Evolutionary conservation across 140 eudicot species (phyloP), one percentile per base, ranked within the genome.

Genomic region (Senecio squalidus): DNA sequence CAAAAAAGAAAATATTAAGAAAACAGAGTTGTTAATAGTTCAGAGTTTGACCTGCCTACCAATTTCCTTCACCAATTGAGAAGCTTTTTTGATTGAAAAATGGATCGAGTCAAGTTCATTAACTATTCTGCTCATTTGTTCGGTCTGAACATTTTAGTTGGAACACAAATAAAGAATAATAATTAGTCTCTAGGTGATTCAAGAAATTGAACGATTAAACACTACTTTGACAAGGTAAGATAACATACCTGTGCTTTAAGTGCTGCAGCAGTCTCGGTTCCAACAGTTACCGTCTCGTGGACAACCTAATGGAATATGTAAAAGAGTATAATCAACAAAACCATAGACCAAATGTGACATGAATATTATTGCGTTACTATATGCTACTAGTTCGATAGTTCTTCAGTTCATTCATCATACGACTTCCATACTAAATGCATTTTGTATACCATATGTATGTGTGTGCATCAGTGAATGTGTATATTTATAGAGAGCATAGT

Each of bases 31-130:
- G 76, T 27, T 53, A 55, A 55, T 6, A 75, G 75, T 78, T 69
- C 30, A 57, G 82, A 83, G 66, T 73, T 68, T 79, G 72, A 91
- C 98, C 98, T 91, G 98, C 85, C 98, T 84, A 82, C 98, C 98
- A 58, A 91, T 83, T 76, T 91, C 98, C 94, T 86, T 91, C 72
- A 91, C 98, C 69, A 91, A 73, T 75, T 91, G 76, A 60, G 98
- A 86, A 62, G 98, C 98, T 55, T 81, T 91, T 68, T 91, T 91
- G 65, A 91, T 80, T 57, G 98, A 91, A 30, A 91, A 91, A 59
- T 91, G 88, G 49, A 91, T 91, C 16, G 95, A 86, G 69, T 91
- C 98, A 63, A 91, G 77, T 70, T 91, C 98, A 70, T 91, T 86
- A 41, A 86, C 98, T 24, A 91, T 79, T 81, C 96, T 74, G 67